Evolutionary conservation across 2,329 filamentous ascomycete genomes (phyloP), one percentile per base, ranked within the genome.

Genomic region (Torrubiella hemipterigena): DNA sequence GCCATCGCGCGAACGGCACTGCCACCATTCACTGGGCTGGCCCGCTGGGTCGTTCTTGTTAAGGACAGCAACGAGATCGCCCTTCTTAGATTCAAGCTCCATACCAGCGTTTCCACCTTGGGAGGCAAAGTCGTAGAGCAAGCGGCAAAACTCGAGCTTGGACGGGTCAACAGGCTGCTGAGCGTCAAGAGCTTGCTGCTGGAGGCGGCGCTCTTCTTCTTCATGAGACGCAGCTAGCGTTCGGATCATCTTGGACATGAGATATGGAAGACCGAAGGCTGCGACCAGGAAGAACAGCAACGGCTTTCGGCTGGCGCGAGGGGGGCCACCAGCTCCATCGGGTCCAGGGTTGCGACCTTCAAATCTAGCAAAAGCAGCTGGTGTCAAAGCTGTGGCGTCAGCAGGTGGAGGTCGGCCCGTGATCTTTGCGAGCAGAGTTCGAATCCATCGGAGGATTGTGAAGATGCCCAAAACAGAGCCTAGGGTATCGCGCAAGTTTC

Each of bases 11-110:
- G 89, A 81, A 33, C 91, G 73, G 58, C 93, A 98, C 42, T 81
- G 77, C 91, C 91, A 98, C 91, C 91, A 98, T 51, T 98, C 89
- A 31, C 82, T 91, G 5, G 85, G 75, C 45, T 91, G 86, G 26
- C 91, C 91, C 49, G 89, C 73, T 1, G 91, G 91, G 47, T 98
- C 91, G 13, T 76, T 81, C 62, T 95, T 95, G 61, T 79, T 81
- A 33, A 98, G 69, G 1, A 98, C 86, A 17, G 91, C 91, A 12
- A 98, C 87, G 32, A 96, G 76, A 46, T 98, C 91, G 37, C 89
- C 89, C 63, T 94, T 95, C 61, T 83, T 87, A 16, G 93, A 89
- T 21, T 83, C 77, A 11, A 98, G 69, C 49, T 98, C 93, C 43
- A 96, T 76, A 33, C 68, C 59, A n/a, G 54, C 49, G 54, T 71